phyloP scores from a whole-genome alignment of 1,284 basidiomycete species.

The Fistulinella staudtii region DNA sequence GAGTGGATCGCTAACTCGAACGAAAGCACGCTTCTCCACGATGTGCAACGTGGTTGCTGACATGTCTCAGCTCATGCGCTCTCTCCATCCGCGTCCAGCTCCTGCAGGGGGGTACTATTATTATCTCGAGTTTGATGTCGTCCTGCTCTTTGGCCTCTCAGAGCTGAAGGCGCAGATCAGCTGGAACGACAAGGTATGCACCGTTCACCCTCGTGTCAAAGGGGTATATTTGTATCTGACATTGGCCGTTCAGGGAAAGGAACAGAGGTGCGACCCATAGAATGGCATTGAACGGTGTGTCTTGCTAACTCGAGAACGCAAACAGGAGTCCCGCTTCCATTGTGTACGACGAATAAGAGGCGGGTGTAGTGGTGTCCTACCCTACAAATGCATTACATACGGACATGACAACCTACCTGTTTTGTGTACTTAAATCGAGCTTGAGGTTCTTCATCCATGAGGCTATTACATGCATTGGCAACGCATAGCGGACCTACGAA shows the following conservation, averaged over 20 bases:
- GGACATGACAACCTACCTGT: neutral
- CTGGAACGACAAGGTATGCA: conserved; percentile 17
- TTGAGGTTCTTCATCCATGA: neutral
- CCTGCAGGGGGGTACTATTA: conserved; percentile 6
- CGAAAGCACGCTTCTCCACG: conserved; percentile 8
- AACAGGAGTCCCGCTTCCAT: conserved; percentile 37
- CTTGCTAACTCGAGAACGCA: conserved; percentile 1
- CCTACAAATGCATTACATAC: neutral
- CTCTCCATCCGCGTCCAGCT: neutral
- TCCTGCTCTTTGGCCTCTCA: conserved; percentile 19
- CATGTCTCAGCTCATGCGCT: conserved; percentile 5
- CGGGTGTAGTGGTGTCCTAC: neutral
- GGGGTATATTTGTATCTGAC: neutral
- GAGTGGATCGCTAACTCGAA: neutral
- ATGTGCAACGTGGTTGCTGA: conserved; percentile 11
- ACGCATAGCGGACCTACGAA: no score
- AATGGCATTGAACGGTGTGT: neutral
- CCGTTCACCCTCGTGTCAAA: neutral
- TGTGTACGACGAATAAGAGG: conserved; percentile 30
- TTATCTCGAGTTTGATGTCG: neutral
- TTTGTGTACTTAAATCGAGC: neutral
- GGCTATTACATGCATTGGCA: no score
- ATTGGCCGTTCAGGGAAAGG: conserved; percentile 18
- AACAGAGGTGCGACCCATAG: conserved; percentile 24
- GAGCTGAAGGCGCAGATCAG: conserved; percentile 20